Base-by-base conservation (phyloP, 805 yeast species). In the Metschnikowia shivogae region DNA sequence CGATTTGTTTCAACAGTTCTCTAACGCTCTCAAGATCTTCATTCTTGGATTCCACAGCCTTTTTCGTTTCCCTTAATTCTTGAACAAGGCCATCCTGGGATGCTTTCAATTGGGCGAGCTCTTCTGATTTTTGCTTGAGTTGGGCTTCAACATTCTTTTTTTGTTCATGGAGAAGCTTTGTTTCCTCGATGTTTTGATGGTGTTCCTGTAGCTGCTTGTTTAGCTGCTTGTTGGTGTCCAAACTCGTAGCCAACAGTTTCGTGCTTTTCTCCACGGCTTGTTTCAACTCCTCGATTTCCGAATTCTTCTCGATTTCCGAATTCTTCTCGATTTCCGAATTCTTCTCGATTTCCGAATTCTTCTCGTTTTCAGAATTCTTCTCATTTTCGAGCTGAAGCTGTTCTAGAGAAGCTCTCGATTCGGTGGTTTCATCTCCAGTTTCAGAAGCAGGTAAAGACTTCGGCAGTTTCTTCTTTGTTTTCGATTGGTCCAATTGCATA, bases 1-100 rank as follows among this genome's bases (percentile, higher is more conserved):
- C 97, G 24, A 89, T 73, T 45, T 78, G 81, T 50, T 76, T 76
- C 43, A 90, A 61, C 87, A 84, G 86, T 46, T 89, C 97, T 56
- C 82, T 78, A 42, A 86, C 70, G 42, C 72, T 74, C 38, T 81
- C 89, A 13, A 89, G 66, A 56, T 89, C 96, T 44, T 80, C 86
- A 10, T 58, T 46, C 48, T 81, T 46, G 2, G 42, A 39, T 39
- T 46, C 48, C 11, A 44, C 26, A 20, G 39, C 35, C 4, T 37
- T 37, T 17, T 14, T 44, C 11, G 29, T 54, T 48, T 56, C 48
- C 62, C 59, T 43, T 58, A 62, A 52, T 56, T 63, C 46, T 57
- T 61, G 44, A 58, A 12, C 35, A 22, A 39, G 38, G 5, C 13
- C 24, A 11, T 20, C 34, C 6, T 39, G 31, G 8, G 14, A 27